These are phyloP conservation scores for Flaveria floridana DNA, from an alignment of 140 eudicot species.

Conservation along the genomic window DNA sequence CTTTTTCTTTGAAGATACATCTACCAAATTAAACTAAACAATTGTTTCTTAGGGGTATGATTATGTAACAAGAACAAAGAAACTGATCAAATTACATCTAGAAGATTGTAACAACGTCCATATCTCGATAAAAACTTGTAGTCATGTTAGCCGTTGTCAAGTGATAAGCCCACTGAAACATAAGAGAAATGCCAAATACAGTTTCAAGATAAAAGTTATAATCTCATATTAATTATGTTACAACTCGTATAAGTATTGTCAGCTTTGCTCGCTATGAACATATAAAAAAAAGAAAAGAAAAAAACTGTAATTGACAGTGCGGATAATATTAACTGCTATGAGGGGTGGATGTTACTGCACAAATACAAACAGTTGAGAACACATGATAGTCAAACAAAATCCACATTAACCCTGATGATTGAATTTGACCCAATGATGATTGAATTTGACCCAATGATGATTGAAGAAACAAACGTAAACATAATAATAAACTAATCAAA, in stretches of 20 bases:
- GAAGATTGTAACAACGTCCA: not conserved
- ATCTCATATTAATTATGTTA: too few species aligned
- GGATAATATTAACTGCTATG: not conserved
- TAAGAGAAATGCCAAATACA: slow-evolving; percentile 50
- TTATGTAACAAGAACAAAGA: too few species aligned
- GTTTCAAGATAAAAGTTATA: not conserved
- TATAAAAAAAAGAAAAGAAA: too few species aligned
- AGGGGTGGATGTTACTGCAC: too few species aligned
- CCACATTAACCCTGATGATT: too few species aligned
- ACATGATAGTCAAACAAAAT: not conserved
- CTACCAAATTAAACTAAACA: too few species aligned
- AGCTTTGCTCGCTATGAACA: not conserved
- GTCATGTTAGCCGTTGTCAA: slow-evolving; percentile 80
- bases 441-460: not conserved
- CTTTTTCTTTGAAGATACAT: too few species aligned
- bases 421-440: not conserved
- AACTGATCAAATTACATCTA: too few species aligned
- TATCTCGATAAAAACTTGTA: not conserved
- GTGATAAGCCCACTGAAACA: slow-evolving; percentile 64
- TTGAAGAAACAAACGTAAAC: not conserved
- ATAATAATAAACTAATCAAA: not conserved
- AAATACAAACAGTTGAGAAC: not conserved
- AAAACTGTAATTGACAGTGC: too few species aligned
- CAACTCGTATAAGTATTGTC: not conserved
- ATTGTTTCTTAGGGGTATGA: too few species aligned